Evolutionary conservation across 139 green algal genomes (phyloP).

Genomic region (Chlamydomonas sphaeroides): DNA sequence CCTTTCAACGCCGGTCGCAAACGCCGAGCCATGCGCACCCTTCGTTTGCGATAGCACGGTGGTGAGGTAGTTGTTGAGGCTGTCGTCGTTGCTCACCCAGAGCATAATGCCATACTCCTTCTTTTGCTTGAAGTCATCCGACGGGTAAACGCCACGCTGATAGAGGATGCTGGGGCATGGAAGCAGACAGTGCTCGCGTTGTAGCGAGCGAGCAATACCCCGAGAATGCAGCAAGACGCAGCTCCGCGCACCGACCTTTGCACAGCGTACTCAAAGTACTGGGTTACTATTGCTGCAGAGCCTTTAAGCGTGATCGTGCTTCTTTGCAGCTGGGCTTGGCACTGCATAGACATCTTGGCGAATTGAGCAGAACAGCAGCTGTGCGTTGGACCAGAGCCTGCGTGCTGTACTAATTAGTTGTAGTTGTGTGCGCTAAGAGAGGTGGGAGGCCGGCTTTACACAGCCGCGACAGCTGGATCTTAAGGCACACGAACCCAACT

Average conservation of each 20-base stretch:
- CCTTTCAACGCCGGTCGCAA: neutral
- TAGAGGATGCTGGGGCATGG: slow-evolving; percentile 89
- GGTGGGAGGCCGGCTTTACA: too few relatives aligned
- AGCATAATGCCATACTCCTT: slow-evolving; percentile 95
- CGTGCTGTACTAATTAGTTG: too few relatives aligned
- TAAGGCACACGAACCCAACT: too few relatives aligned
- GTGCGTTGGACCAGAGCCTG: too few relatives aligned
- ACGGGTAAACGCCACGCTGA: slow-evolving; percentile 95
- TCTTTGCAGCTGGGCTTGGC: slow-evolving; percentile 50
- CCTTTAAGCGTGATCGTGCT: slow-evolving; percentile 94
- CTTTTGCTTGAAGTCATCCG: slow-evolving; percentile 86
- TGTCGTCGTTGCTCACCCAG: slow-evolving; percentile 85
- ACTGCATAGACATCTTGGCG: too few relatives aligned
- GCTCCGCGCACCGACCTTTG: slow-evolving; percentile 72
- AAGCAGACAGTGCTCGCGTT: neutral
- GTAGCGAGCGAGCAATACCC: neutral
- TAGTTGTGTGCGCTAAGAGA: too few relatives aligned
- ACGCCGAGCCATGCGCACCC: neutral
- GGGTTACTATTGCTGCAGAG: slow-evolving; percentile 84
- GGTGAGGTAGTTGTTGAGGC: slow-evolving; percentile 83
- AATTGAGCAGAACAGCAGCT: too few relatives aligned
- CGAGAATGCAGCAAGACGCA: neutral
- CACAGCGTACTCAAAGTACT: slow-evolving; percentile 96
- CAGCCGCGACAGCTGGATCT: too few relatives aligned
- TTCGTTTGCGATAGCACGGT: slow-evolving; percentile 86